These are phyloP conservation scores for Podila minutissima DNA, from an alignment of 192 early-diverging fungal species.

Conservation along the genomic window DNA sequence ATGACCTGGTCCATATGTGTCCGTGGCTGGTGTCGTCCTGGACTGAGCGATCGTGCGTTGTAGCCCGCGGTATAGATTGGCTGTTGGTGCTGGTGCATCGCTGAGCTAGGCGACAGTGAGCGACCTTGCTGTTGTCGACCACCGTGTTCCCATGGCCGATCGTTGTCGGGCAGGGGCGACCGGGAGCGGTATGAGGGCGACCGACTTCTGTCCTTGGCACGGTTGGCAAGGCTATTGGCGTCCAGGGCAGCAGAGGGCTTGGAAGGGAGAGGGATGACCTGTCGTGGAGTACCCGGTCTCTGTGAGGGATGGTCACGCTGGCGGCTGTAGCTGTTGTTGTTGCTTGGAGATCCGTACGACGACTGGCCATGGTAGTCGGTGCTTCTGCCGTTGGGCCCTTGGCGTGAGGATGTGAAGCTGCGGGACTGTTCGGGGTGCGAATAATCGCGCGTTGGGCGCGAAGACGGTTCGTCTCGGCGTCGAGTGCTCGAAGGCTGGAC, in stretches of 20 bases:
- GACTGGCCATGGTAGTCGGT: conserved; percentile 1
- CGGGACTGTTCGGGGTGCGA: conserved; percentile 3
- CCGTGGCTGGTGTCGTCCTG: conserved; percentile 1
- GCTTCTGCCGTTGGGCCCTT: neutral
- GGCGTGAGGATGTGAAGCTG: neutral
- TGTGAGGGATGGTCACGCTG: neutral
- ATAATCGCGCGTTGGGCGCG: conserved; percentile 3
- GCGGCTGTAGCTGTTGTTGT: neutral
- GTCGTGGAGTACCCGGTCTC: conserved; percentile 18
- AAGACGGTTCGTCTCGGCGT: neutral
- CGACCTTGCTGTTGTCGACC: conserved; percentile 2
- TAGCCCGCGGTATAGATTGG: neutral
- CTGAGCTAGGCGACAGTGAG: conserved; percentile 14
- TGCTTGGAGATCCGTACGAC: neutral
- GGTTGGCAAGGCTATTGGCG: conserved; percentile 17
- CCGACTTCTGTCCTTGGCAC: conserved; percentile 27
- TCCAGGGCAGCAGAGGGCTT: conserved; percentile 30
- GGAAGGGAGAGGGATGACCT: conserved; percentile 36
- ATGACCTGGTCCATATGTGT: conserved; percentile 45
- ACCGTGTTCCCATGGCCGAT: conserved; percentile 15
- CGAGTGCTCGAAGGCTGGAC: conserved; percentile 23
- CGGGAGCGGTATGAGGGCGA: conserved; percentile 38
- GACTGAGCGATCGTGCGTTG: conserved; percentile 18
- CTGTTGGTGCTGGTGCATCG: neutral
- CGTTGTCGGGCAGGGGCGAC: conserved; percentile 23